Evolutionary conservation across 1,139 yeast species (phyloP).

Genomic region (Arxiozyma heterogenica): DNA sequence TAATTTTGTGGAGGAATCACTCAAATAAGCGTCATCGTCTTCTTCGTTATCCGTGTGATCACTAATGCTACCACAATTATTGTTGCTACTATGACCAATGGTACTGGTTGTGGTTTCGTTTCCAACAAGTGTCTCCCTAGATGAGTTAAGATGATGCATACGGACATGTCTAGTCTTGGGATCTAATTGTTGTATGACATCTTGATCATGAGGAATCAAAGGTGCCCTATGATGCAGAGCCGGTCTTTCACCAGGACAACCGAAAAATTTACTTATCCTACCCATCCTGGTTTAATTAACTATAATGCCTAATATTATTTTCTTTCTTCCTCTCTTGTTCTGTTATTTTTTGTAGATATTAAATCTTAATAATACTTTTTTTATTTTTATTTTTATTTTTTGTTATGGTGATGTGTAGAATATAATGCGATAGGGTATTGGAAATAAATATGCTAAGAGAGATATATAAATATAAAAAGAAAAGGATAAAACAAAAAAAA

Average conservation of each 20-base stretch:
- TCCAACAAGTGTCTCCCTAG: background rate
- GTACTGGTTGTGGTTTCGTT: background rate
- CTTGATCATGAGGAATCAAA: slow-evolving; percentile 2
- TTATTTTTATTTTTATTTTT: no score
- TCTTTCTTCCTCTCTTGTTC: no score
- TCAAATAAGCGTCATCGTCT: slow-evolving; percentile 2
- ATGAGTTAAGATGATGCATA: background rate
- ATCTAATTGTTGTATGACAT: background rate
- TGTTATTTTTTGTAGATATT: no score
- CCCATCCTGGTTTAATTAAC: slow-evolving; percentile 10
- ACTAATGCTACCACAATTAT: background rate
- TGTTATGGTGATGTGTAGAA: no score
- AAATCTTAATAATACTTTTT: no score
- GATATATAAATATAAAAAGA: no score
- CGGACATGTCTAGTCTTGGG: background rate
- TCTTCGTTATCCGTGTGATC: background rate
- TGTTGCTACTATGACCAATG: background rate
- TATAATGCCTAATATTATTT: no score
- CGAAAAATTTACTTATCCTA: slow-evolving; percentile 12
- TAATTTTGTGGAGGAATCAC: slow-evolving; percentile 5
- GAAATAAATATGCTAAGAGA: no score
- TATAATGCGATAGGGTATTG: no score
- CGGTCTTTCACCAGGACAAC: slow-evolving; percentile 20
- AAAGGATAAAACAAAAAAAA: no score
- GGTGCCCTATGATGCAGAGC: slow-evolving; percentile 17